Base-by-base conservation (phyloP, 208 protist species). In the Trypanosoma boissoni region DNA sequence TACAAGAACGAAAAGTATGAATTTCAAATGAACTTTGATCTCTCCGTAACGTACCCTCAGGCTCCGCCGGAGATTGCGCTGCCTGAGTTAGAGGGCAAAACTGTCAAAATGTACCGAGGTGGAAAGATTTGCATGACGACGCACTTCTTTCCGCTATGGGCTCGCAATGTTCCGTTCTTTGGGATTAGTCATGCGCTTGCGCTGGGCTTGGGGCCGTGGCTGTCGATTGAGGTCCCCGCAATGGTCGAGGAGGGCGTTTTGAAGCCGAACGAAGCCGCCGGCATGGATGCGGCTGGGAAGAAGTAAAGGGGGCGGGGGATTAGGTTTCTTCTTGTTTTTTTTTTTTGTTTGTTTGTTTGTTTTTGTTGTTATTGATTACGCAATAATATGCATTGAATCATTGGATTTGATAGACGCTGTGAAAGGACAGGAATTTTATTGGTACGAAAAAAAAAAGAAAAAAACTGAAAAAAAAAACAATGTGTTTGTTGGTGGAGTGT, bases 31-130 rank as follows among this genome's bases (percentile, higher is more conserved):
- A 85, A 97, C 74, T 99, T 99, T 77, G 97, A 99, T 45, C 91
- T 99, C 36, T 97, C 98, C 14, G 96, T 98, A 4, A 96, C 95
- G 26, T 99, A 99, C 66, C 98, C 98, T 27, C 81, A 82, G 43
- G 96, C 92, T 9, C 69, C 97, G 6, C 93, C 96, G n/a, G 98
- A 99, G 61, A 78, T 99, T 18, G 86, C 78, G 10, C 74, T 99
- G 32, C 97, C 97, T 18, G 96, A 99, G 76, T 71, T 99, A 34
- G 97, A 99, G 21, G 95, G 93, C 16, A 98, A 98, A 76, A 99
- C 97, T 6, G 91, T 96, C 41, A 99, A 99, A 78, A 99, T 99
- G 97, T 99, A 99, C 75, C 80, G 96, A 31, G 98, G 97, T 10
- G 98, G 98, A 29, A 98, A 98, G 64, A 99, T 99, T 53, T 99